Conservation (phyloP, 345 rosid species). For the Mangifera indica region DNA sequence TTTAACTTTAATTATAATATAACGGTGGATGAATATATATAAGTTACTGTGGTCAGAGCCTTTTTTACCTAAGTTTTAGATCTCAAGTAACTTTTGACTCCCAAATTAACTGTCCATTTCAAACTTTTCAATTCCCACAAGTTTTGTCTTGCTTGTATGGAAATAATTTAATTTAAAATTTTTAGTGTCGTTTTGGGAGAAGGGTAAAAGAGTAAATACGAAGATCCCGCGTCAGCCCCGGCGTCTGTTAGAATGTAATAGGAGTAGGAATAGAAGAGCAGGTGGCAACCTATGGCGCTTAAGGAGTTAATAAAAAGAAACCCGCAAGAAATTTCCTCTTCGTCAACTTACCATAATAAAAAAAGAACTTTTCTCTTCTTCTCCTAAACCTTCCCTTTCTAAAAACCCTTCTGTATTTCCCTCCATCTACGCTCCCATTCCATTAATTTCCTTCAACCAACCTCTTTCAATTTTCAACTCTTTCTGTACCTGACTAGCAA, state of each 20-base stretch:
- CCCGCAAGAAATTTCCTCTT: constrained; percentile 35
- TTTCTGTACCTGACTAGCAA: too few relatives aligned
- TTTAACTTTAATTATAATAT: too few relatives aligned
- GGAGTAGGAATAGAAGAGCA: background rate
- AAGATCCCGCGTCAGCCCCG: constrained; percentile 35
- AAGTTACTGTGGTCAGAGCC: too few relatives aligned
- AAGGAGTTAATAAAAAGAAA: constrained; percentile 15
- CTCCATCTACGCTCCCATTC: background rate
- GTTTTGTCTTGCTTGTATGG: too few relatives aligned
- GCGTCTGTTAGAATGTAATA: constrained; percentile 19
- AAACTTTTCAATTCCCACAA: too few relatives aligned
- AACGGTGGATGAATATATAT: too few relatives aligned
- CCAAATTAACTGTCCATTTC: too few relatives aligned
- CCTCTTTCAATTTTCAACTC: background rate
- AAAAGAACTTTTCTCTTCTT: constrained; percentile 33
- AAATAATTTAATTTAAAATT: too few relatives aligned
- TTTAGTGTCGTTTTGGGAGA: background rate
- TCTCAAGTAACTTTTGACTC: too few relatives aligned
- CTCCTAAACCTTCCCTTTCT: background rate
- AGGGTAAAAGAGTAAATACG: constrained; percentile 16
- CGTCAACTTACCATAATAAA: too few relatives aligned
- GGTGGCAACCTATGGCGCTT: background rate
- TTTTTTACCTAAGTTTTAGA: too few relatives aligned
- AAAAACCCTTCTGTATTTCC: background rate
- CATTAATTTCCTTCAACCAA: background rate